Percentiles rank a stretch among this genome's conserved stretches.
phyloP scores from a whole-genome alignment of 352 stramenopile genomes.

The Phytopythium cucurbitacearum region DNA sequence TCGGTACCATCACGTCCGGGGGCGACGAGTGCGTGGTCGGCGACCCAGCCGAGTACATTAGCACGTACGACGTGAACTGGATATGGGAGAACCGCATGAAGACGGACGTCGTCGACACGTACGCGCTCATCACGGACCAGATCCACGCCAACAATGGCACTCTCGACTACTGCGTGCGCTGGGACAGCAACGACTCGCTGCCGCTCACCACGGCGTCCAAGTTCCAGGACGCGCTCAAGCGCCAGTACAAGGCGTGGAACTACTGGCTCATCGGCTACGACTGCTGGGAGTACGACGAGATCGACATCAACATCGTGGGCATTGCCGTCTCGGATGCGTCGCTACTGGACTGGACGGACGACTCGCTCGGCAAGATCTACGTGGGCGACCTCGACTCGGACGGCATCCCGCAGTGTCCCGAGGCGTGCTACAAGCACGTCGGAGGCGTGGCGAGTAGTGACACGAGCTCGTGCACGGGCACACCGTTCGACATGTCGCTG shows the following conservation, averaged over 20 bases:
- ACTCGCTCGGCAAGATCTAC: conserved; percentile 28
- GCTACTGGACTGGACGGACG: conserved; percentile 35
- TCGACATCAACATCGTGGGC: conserved; percentile 38
- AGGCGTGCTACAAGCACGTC: conserved; percentile 39
- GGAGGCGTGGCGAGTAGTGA: conserved; percentile 19
- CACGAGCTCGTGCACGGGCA: conserved; percentile 30
- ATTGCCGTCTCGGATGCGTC: conserved; percentile 26
- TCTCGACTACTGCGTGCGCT: conserved; percentile 44
- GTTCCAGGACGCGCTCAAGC: conserved; percentile 42
- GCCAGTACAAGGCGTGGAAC: conserved; percentile 21
- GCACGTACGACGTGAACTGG: conserved; percentile 8
- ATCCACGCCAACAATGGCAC: conserved; percentile 21
- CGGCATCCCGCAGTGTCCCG: conserved; percentile 16
- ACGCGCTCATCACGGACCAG: conserved; percentile 43
- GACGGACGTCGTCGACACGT: conserved; percentile 15
- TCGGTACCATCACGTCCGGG: conserved; percentile 2
- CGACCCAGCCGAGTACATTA: conserved; percentile 6
- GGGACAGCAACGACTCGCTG: conserved; percentile 41
- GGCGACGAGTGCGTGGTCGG: conserved; percentile 1
- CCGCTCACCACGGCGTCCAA: conserved; percentile 30
- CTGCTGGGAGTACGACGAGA: conserved; percentile 32
- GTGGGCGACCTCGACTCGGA: conserved; percentile 15
- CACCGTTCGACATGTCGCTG: conserved; percentile 39
- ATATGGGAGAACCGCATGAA: conserved; percentile 15
- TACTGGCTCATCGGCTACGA: conserved; percentile 22